phyloP scores from a whole-genome alignment of 495 filamentous ascomycete genomes.

The Zalerion maritima region DNA sequence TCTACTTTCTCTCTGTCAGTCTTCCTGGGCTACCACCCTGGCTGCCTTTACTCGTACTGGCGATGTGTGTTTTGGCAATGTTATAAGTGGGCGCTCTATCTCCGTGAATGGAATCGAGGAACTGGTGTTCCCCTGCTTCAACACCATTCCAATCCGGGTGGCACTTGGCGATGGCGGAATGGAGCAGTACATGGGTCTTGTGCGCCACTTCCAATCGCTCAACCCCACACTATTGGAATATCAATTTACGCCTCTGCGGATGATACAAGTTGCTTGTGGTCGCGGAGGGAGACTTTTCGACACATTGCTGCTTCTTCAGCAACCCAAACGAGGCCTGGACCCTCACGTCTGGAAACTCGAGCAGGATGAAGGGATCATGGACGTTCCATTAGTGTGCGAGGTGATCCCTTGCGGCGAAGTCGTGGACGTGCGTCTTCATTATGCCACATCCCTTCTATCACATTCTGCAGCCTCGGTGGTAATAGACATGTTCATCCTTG shows the following conservation, averaged over 20 bases:
- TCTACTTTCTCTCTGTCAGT: conserved; percentile 48
- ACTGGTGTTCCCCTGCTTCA: conserved; percentile 76
- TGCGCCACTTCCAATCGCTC: conserved; percentile 36
- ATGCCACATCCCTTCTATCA: conserved; percentile 23
- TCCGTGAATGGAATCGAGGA: conserved; percentile 48
- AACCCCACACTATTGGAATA: conserved; percentile 44
- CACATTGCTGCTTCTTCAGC: conserved; percentile 61
- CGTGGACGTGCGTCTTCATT: conserved; percentile 14
- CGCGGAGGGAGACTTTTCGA: conserved; percentile 48
- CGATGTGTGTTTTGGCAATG: conserved; percentile 73
- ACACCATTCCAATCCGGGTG: conserved; percentile 67
- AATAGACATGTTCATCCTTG: conserved; percentile 29
- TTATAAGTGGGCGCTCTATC: conserved; percentile 57
- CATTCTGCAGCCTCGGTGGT: conserved; percentile 25
- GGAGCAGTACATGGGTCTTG: conserved; percentile 35
- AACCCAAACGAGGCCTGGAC: conserved; percentile 34
- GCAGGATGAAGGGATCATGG: conserved; percentile 60
- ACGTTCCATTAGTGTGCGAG: conserved; percentile 57
- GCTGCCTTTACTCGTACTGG: conserved; percentile 29
- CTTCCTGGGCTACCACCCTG: conserved; percentile 51
- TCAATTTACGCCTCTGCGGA: conserved; percentile 55
- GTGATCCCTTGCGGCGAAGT: conserved; percentile 30
- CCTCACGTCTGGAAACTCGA: conserved; percentile 46
- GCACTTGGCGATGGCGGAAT: conserved; percentile 23
- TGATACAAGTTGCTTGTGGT: conserved; percentile 24